A percentile compares a stretch with the other conserved stretches of the same genome.
These are phyloP conservation scores for Bisporella sp. DNA, from an alignment of 2,329 filamentous ascomycete species.

Conservation along the genomic window DNA sequence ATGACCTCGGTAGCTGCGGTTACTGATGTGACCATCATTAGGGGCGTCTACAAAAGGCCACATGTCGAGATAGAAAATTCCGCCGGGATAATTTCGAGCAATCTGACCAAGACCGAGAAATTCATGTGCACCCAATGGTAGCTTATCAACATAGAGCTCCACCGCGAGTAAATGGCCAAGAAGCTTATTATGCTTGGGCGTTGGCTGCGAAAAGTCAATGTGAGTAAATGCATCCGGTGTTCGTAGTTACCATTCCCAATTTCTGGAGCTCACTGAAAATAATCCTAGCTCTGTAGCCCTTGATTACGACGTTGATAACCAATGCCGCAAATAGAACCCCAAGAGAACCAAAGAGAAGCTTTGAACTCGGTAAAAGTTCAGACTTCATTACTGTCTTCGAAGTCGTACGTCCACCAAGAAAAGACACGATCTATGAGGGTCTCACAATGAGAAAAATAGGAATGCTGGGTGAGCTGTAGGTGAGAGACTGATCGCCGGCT, in stretches of 20 bases:
- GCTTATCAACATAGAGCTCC: conserved; percentile 1
- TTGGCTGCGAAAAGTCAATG: conserved; percentile 1
- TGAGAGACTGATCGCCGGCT: too few relatives aligned
- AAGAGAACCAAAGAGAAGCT: too few relatives aligned
- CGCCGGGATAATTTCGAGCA: conserved; percentile 9
- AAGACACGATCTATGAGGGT: too few relatives aligned
- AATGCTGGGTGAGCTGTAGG: too few relatives aligned
- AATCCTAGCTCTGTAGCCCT: not conserved
- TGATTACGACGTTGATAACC: too few relatives aligned
- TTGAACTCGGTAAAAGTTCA: too few relatives aligned
- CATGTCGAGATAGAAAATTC: conserved; percentile 9
- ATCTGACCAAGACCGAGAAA: conserved; percentile 10
- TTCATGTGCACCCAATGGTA: conserved; percentile 13
- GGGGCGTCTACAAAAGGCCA: conserved; percentile 4
- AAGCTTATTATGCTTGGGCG: conserved; percentile 8
- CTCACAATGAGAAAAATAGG: too few relatives aligned
- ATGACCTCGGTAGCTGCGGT: conserved; percentile 4
- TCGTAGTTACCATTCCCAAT: not conserved
- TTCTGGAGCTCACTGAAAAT: not conserved
- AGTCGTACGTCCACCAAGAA: too few relatives aligned
- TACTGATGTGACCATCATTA: conserved; percentile 6
- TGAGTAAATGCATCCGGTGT: not conserved
- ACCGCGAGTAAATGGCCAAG: conserved; percentile 12
- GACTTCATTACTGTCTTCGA: too few relatives aligned
- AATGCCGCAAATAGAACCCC: too few relatives aligned